phyloP scores from a whole-genome alignment of 352 stramenopile species.

The Thalassiosira ordinaria region DNA sequence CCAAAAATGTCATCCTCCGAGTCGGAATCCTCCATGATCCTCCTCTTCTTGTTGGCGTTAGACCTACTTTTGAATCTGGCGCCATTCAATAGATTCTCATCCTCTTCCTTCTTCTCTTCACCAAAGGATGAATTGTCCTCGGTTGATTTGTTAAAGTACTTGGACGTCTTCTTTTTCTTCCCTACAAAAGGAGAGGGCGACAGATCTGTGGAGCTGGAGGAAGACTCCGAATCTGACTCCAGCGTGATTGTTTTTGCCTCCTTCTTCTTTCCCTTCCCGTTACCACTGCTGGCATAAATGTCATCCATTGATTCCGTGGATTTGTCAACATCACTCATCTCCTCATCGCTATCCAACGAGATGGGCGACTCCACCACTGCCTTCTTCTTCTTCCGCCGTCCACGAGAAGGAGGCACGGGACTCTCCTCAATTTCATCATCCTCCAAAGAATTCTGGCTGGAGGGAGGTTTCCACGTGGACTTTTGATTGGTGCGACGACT shows the following conservation, averaged over 20 bases:
- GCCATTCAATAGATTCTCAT: slow-evolving; percentile 29
- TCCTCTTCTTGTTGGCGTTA: slow-evolving; percentile 37
- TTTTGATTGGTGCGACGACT: not conserved
- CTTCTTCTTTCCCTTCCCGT: slow-evolving; percentile 1
- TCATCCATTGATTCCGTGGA: too few species aligned
- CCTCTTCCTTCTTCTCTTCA: slow-evolving; percentile 43
- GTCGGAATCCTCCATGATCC: slow-evolving; percentile 31
- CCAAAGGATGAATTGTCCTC: slow-evolving; percentile 13
- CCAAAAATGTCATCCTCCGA: slow-evolving; percentile 10
- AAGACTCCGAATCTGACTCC: too few species aligned
- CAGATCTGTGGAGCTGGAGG: too few species aligned
- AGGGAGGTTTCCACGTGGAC: slow-evolving; percentile 2
- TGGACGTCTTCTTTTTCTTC: slow-evolving; percentile 30
- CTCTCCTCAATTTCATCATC: slow-evolving; percentile 19
- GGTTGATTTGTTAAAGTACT: slow-evolving; percentile 26
- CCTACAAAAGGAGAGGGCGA: too few species aligned
- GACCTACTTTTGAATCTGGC: slow-evolving; percentile 5
- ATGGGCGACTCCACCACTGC: slow-evolving; percentile 13
- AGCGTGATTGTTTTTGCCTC: too few species aligned
- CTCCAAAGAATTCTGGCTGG: not conserved
- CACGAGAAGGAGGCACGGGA: slow-evolving; percentile 7
- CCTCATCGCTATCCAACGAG: slow-evolving; percentile 11
- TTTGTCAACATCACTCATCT: slow-evolving; percentile 10
- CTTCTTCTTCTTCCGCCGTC: slow-evolving; percentile 5
- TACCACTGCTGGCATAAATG: not conserved